Conservation (phyloP, 2,329 filamentous ascomycete genomes). For the Raffaelea arxii region DNA sequence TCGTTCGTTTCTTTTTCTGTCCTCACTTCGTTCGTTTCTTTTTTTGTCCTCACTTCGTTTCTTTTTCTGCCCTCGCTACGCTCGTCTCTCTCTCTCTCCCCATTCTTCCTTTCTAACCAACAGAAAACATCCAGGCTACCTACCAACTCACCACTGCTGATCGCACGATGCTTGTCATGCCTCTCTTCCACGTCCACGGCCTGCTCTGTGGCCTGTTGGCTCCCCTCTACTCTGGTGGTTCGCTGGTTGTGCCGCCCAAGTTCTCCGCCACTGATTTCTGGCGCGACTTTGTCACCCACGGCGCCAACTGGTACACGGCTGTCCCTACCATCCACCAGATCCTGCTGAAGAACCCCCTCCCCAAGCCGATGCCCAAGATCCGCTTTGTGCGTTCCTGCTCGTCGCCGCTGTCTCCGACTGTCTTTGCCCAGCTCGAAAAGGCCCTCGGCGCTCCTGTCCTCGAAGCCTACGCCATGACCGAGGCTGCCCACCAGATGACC, state of each 20-base stretch:
- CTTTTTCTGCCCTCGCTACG: no score
- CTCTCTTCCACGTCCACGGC: constrained; percentile 85
- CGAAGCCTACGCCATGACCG: constrained; percentile 89
- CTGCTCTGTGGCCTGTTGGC: constrained; percentile 74
- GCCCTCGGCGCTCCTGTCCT: constrained; percentile 71
- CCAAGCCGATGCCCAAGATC: constrained; percentile 59
- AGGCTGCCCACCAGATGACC: constrained; percentile 79
- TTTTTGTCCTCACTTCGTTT: neutral
- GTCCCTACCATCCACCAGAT: constrained; percentile 93
- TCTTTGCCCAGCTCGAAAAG: constrained; percentile 69
- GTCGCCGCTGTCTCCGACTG: constrained; percentile 71
- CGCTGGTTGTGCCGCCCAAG: constrained; percentile 65
- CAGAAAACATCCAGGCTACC: constrained; percentile 67
- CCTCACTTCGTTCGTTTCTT: no score
- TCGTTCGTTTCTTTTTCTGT: no score
- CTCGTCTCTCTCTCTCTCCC: no score
- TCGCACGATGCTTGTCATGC: constrained; percentile 82
- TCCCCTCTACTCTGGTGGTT: constrained; percentile 65
- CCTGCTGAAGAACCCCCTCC: constrained; percentile 62
- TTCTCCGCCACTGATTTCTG: constrained; percentile 82
- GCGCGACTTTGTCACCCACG: constrained; percentile 61
- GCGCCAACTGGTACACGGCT: constrained; percentile 85
- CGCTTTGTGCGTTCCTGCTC: constrained; percentile 85
- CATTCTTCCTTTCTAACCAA: constrained; percentile 8
- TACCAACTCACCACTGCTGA: constrained; percentile 63